Evolutionary conservation across 805 yeast genomes (phyloP), one percentile per base, ranked within the genome.

Genomic region (Wickerhamiella vanderwaltii): DNA sequence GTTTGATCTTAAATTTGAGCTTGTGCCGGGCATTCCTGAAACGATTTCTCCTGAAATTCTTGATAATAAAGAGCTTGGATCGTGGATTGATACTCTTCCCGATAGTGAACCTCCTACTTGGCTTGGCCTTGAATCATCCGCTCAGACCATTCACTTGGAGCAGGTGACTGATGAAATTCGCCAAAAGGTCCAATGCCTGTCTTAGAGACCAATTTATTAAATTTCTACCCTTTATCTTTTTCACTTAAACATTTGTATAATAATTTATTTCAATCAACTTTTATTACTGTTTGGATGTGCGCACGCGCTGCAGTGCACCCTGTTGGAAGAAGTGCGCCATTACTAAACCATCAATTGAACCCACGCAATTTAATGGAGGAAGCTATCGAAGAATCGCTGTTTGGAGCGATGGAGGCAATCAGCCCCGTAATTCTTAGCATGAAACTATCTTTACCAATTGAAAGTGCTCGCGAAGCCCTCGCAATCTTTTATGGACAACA

Each of bases 391-490:
- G 35, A 38, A 19, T 15, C 30, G 3, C 12, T 38, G 15, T 23
- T 38, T 17, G 41, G 41, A 6, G 41, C 22, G 12, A 13, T 23
- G n/a, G 9, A 9, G 26, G 22, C 35, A 4, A 4, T 24, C n/a
- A 38, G 24, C 24, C 34, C 41, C 9, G n/a, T 20, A 2, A 23
- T 38, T 23, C 35, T 38, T 16, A 29, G 34, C 13, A 22, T 38
- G 15, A 18, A 38, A 11, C 9, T 13, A 3, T 18, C 24, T 4
- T 12, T 12, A 2, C 22, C 11, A 6, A 30, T 38, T 23, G n/a
- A 20, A 12, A 15, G 13, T 2, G 41, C 35, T 2, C 34, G 41
- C 9, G 20, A 30, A n/a, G 24, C 32, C n/a, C 35, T 38, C 7
- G 35, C 29, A 16, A 6, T 2, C 12, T 38, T 30, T 16, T 30